Evolutionary conservation across 2,329 filamentous ascomycete genomes (phyloP).

Genomic region (Sporothrix luriei): DNA sequence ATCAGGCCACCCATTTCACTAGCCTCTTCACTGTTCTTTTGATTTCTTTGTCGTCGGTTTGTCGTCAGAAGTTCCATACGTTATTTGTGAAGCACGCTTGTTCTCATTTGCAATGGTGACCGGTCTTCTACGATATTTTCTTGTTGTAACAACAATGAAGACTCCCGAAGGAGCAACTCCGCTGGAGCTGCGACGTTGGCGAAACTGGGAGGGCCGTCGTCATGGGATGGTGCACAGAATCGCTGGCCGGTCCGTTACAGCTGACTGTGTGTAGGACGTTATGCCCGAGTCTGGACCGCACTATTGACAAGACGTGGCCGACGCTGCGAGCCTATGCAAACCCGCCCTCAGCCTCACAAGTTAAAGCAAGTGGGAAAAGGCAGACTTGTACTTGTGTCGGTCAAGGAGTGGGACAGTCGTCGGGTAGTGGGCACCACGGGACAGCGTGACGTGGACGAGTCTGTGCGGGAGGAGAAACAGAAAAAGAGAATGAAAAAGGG

Average conservation of each 20-base stretch:
- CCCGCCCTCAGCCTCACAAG: background rate
- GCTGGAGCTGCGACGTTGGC: conserved; percentile 1
- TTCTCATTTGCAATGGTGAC: no score
- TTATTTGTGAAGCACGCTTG: background rate
- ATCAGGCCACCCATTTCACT: background rate
- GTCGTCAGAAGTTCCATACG: background rate
- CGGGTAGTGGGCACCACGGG: background rate
- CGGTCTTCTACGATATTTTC: background rate
- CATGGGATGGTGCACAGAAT: conserved; percentile 2
- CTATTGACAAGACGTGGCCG: no score
- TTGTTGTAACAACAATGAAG: background rate
- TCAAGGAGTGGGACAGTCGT: no score
- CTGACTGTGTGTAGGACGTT: no score
- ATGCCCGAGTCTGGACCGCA: no score
- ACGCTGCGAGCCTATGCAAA: no score
- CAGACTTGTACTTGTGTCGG: no score
- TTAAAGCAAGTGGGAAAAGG: background rate
- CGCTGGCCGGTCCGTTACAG: background rate
- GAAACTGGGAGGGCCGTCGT: background rate
- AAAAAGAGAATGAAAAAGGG: background rate
- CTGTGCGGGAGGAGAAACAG: background rate
- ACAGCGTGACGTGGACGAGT: background rate
- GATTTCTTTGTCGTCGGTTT: no score
- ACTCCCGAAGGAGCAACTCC: background rate
- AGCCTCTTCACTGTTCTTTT: background rate